A percentile compares a stretch with the other conserved stretches of the same genome.
Evolutionary conservation across 2,329 filamentous ascomycete genomes (phyloP).

Genomic region (Colletotrichum navitas): DNA sequence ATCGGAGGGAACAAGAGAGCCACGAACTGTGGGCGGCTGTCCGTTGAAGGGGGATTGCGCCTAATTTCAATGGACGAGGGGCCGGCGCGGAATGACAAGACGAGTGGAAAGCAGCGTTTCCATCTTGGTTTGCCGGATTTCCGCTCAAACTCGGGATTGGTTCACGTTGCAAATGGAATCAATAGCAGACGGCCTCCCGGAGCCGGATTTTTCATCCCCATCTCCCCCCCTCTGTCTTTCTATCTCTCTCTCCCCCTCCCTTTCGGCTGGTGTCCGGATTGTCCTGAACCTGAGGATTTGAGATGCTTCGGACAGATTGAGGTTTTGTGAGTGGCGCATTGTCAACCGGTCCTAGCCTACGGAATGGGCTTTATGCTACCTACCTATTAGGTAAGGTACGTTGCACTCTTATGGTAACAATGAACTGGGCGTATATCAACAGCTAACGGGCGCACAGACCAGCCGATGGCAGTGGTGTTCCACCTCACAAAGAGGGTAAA

Average conservation of each 20-base stretch:
- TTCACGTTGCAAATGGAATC: neutral
- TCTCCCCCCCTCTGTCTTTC: neutral
- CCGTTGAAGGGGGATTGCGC: slow-evolving; percentile 16
- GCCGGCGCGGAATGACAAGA: slow-evolving; percentile 27
- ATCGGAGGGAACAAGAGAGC: slow-evolving; percentile 9
- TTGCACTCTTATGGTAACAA: neutral
- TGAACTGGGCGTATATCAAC: slow-evolving; percentile 10
- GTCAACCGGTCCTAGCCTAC: neutral
- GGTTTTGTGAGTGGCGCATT: slow-evolving; percentile 6
- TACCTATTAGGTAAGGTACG: neutral
- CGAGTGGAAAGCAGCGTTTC: slow-evolving; percentile 16
- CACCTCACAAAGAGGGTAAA: slow-evolving; percentile 26
- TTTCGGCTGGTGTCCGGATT: neutral
- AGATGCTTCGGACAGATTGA: slow-evolving; percentile 5
- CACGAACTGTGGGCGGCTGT: slow-evolving; percentile 22
- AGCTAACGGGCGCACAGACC: slow-evolving; percentile 30
- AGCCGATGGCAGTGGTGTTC: slow-evolving; percentile 26
- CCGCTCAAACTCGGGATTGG: neutral
- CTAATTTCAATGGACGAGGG: slow-evolving; percentile 41
- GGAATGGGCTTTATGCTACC: slow-evolving; percentile 2
- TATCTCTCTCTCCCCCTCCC: neutral
- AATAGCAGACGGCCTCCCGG: neutral
- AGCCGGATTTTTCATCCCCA: neutral
- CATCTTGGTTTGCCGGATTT: slow-evolving; percentile 1
- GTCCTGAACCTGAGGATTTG: neutral